These are phyloP conservation scores for Pichia kluyveri DNA, from an alignment of 805 yeast species.

Conservation along the genomic window DNA sequence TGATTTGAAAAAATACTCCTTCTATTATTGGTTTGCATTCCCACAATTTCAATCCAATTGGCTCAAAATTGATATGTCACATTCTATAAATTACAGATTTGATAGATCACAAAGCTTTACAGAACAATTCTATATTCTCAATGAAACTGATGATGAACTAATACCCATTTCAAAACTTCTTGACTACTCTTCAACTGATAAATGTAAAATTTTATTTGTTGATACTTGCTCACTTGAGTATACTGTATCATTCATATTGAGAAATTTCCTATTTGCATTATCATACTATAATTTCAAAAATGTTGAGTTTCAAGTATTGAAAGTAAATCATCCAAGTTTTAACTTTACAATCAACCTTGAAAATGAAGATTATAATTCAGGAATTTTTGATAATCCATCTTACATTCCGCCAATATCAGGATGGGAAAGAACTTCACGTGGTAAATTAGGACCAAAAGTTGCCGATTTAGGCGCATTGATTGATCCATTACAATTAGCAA, in stretches of 20 bases:
- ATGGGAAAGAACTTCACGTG: constrained; percentile 79
- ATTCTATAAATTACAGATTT: background rate
- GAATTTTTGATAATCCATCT: background rate
- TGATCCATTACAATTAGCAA: constrained; percentile 74
- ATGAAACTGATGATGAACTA: constrained; percentile 3
- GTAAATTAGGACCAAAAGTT: constrained; percentile 70
- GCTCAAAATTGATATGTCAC: constrained; percentile 19
- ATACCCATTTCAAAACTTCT: constrained; percentile 7
- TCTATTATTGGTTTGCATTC: constrained; percentile 82
- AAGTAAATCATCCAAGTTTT: constrained; percentile 19
- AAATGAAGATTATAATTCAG: constrained; percentile 6
- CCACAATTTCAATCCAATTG: constrained; percentile 57
- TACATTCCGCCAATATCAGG: constrained; percentile 44
- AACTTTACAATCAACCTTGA: constrained; percentile 21
- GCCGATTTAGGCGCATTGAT: constrained; percentile 77
- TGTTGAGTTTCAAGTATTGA: constrained; percentile 32
- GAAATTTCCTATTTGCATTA: constrained; percentile 22
- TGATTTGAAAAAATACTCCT: constrained; percentile 82
- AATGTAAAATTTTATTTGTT: constrained; percentile 15
- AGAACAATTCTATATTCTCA: constrained; percentile 14
- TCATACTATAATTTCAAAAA: constrained; percentile 25
- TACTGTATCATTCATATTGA: constrained; percentile 16
- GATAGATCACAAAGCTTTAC: background rate
- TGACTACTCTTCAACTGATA: constrained; percentile 2
- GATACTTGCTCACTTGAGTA: constrained; percentile 18